phyloP scores from a whole-genome alignment of 192 early-diverging fungal species.

The Backusella tuberculispora region DNA sequence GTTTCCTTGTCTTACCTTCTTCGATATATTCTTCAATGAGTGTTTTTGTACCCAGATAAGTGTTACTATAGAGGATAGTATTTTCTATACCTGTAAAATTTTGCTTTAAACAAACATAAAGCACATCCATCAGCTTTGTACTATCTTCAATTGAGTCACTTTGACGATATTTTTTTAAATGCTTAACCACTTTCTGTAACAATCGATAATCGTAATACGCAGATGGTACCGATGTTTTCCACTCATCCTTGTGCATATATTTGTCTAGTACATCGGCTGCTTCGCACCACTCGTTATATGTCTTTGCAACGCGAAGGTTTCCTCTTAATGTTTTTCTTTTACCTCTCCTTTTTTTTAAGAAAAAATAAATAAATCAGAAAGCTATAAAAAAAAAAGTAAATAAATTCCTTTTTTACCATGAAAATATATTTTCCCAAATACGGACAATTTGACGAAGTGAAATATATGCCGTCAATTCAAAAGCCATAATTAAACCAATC shows the following conservation, averaged over 20 bases:
- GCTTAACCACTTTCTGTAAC: constrained; percentile 58
- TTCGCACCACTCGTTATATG: constrained; percentile 65
- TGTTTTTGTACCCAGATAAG: constrained; percentile 74
- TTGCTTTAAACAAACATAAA: constrained; percentile 66
- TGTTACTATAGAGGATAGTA: constrained; percentile 67
- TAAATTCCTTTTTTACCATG: constrained; percentile 49
- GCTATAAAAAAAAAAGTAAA: not conserved
- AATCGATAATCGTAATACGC: constrained; percentile 67
- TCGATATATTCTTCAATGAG: constrained; percentile 69
- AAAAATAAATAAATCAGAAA: too few species aligned
- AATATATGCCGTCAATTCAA: constrained; percentile 65
- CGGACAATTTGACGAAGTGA: constrained; percentile 61
- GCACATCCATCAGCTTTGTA: constrained; percentile 49
- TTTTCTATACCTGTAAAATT: constrained; percentile 82
- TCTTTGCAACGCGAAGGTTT: constrained; percentile 52
- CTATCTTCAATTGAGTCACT: constrained; percentile 38
- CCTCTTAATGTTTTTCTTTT: constrained; percentile 46
- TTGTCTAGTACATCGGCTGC: constrained; percentile 63
- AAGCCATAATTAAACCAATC: constrained; percentile 59
- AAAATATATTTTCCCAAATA: constrained; percentile 64
- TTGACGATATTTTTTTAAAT: constrained; percentile 43
- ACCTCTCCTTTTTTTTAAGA: constrained; percentile 51
- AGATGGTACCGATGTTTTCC: constrained; percentile 63
- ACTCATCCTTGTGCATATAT: constrained; percentile 65
- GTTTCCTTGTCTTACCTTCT: constrained; percentile 49